A percentile compares a stretch with the other conserved stretches of the same genome.
Evolutionary conservation across 495 filamentous ascomycete species (phyloP).

Genomic region (Aspergillus sclerotiicarbonarius): DNA sequence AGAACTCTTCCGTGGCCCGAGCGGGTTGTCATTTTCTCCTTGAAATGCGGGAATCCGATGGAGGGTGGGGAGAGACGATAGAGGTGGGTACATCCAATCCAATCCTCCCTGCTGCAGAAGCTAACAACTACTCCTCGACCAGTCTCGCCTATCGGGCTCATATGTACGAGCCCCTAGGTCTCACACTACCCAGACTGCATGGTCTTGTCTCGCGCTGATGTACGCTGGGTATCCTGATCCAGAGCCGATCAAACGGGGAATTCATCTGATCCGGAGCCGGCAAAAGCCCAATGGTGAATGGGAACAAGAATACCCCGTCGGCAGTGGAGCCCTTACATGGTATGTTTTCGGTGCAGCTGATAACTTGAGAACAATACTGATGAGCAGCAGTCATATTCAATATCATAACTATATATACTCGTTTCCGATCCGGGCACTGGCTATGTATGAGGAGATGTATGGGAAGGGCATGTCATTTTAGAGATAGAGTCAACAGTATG

Average conservation of each 20-base stretch:
- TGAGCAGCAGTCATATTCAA: conserved; percentile 10
- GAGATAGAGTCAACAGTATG: too few relatives aligned
- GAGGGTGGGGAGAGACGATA: conserved; percentile 6
- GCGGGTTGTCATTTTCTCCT: conserved; percentile 5
- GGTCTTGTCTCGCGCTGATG: conserved; percentile 8
- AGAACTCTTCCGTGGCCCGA: conserved; percentile 2
- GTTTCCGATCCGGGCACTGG: conserved; percentile 12
- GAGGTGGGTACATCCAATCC: not conserved
- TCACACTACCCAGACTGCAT: not conserved
- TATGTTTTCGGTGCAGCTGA: not conserved
- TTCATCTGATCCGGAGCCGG: conserved; percentile 9
- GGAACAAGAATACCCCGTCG: conserved; percentile 8
- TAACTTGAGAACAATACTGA: conserved; percentile 8
- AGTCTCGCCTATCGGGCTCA: not conserved
- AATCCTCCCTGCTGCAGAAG: not conserved
- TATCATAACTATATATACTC: conserved; percentile 16
- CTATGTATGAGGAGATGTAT: conserved; percentile 12
- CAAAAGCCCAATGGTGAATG: conserved; percentile 9
- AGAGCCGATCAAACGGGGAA: conserved; percentile 3
- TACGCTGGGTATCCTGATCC: conserved; percentile 8
- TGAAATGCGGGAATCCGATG: not conserved
- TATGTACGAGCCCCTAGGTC: conserved; percentile 5
- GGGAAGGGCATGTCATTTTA: not conserved
- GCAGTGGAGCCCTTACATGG: conserved; percentile 1
- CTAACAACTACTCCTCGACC: too few relatives aligned